These are phyloP conservation scores for Monosporascus cannonballus DNA, from an alignment of 2,329 filamentous ascomycete genomes.

Conservation along the genomic window DNA sequence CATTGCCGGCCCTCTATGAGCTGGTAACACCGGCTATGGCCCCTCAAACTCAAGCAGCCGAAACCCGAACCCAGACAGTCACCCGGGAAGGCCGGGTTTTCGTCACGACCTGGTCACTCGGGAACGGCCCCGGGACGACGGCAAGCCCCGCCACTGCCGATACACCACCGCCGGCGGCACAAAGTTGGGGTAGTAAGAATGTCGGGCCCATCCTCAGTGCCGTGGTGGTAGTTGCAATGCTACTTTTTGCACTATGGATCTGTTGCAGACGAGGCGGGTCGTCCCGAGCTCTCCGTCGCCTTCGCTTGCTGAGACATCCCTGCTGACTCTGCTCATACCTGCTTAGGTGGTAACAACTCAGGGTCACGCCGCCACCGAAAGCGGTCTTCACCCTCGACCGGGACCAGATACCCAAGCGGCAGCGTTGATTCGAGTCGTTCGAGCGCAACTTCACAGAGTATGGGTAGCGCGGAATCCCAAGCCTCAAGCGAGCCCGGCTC, in stretches of 20 bases:
- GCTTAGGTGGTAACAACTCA: conserved; percentile 5
- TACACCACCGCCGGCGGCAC: conserved; percentile 5
- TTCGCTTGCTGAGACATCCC: not conserved
- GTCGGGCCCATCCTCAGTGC: conserved; percentile 22
- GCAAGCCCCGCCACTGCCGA: conserved; percentile 9
- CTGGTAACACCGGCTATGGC: conserved; percentile 1
- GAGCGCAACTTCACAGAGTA: conserved; percentile 5
- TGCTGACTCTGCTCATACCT: not conserved
- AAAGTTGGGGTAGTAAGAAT: conserved; percentile 1
- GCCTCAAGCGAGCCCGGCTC: conserved; percentile 8
- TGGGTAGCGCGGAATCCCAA: conserved; percentile 6
- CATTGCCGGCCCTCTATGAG: too few species aligned
- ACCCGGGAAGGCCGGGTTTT: conserved; percentile 13
- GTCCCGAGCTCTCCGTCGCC: not conserved
- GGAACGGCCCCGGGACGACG: conserved; percentile 12
- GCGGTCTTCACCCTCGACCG: conserved; percentile 10
- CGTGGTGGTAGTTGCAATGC: conserved; percentile 15
- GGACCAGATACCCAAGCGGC: conserved; percentile 10
- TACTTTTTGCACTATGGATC: conserved; percentile 18
- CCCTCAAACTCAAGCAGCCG: not conserved
- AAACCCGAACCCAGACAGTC: conserved; percentile 20
- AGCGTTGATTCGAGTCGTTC: conserved; percentile 10
- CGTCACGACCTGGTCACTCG: conserved; percentile 18
- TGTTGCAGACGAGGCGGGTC: conserved; percentile 18
- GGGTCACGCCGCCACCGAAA: conserved; percentile 10